Conservation (phyloP, 1,284 basidiomycete species). For the Rhodotorula sp. region DNA sequence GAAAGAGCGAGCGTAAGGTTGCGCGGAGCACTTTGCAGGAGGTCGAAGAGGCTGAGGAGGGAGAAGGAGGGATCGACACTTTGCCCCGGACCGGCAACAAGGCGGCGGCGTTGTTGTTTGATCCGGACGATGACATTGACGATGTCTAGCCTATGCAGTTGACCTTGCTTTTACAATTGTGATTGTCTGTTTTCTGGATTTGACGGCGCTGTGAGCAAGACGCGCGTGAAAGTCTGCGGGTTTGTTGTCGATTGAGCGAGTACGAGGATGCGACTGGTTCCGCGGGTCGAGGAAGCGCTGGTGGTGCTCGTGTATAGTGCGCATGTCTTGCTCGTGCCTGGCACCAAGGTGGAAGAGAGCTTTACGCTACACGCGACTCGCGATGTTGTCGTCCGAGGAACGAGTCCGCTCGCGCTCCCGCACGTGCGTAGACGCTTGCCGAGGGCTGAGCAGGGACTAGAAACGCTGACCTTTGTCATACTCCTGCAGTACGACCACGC, state of each 20-base stretch:
- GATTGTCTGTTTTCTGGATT: no score
- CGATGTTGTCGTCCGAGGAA: constrained; percentile 77
- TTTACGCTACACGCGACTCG: constrained; percentile 91
- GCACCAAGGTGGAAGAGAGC: constrained; percentile 95
- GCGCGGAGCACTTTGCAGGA: constrained; percentile 11
- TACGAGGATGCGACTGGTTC: not conserved
- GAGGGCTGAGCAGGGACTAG: not conserved
- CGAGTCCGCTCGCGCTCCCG: constrained; percentile 48
- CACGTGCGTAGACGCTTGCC: constrained; percentile 53
- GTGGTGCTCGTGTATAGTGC: not conserved
- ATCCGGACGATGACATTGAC: constrained; percentile 23
- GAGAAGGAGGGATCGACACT: not conserved
- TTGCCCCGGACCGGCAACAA: not conserved
- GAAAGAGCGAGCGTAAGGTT: not conserved
- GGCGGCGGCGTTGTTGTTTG: not conserved
- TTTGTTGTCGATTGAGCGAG: not conserved
- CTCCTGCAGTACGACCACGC: constrained; percentile 82
- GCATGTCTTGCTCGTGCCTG: constrained; percentile 62
- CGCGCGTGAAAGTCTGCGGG: not conserved
- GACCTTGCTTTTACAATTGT: not conserved
- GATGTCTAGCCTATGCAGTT: not conserved
- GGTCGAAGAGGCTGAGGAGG: constrained; percentile 4
- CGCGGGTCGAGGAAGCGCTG: constrained; percentile 3
- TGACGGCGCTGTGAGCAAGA: no score
- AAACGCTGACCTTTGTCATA: not conserved